A percentile compares a stretch with the other conserved stretches of the same genome.
These are phyloP conservation scores for Aurantiochytrium sp. DNA, from an alignment of 108 stramenopile species.

Conservation along the genomic window DNA sequence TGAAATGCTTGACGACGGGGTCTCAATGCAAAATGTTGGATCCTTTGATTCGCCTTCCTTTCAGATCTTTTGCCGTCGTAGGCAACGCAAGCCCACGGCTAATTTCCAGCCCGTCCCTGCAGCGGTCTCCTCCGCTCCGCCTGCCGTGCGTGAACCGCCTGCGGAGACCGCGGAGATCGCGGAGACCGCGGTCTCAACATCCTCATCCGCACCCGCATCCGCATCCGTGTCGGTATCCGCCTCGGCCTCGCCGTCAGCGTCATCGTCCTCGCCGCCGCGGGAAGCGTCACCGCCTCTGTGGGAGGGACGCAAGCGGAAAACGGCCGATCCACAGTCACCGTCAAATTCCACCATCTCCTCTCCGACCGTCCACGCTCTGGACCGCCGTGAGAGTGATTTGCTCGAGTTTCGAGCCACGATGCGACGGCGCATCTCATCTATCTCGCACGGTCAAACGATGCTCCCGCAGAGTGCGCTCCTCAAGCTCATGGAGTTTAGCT, in stretches of 20 bases:
- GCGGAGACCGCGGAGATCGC: no score
- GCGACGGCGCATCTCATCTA: not conserved
- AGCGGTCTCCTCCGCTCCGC: not conserved
- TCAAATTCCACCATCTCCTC: not conserved
- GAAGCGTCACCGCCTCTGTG: not conserved
- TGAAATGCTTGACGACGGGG: not conserved
- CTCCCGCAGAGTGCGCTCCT: not conserved
- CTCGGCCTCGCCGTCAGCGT: not conserved
- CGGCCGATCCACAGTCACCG: not conserved
- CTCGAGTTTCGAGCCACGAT: not conserved
- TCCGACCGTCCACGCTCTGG: not conserved
- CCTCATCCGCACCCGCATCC: no score
- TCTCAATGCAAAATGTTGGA: not conserved
- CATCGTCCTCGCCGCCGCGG: not conserved
- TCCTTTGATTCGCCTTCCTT: not conserved
- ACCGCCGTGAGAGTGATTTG: not conserved
- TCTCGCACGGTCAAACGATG: not conserved
- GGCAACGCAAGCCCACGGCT: not conserved
- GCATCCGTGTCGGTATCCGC: not conserved
- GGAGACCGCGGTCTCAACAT: no score
- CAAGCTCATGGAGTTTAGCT: not conserved
- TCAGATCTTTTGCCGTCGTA: not conserved
- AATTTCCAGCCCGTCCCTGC: not conserved
- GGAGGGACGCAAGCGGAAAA: not conserved
- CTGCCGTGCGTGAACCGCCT: no score